phyloP scores from a whole-genome alignment of 1,284 basidiomycete genomes.

The Melanopsichium pennsylvanicum region DNA sequence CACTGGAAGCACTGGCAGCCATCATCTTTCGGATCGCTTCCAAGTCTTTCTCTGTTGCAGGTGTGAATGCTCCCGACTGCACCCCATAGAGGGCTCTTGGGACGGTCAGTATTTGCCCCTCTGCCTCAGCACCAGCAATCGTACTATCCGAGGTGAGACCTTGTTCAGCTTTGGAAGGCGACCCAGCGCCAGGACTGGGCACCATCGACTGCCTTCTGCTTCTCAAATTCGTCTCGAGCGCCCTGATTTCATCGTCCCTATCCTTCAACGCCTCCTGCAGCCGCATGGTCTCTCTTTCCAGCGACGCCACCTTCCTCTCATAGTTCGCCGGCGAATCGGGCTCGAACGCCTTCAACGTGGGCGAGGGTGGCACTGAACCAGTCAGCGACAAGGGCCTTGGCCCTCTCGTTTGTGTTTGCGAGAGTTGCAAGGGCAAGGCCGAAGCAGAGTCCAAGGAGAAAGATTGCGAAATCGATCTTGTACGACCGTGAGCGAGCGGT shows the following conservation, averaged over 20 bases:
- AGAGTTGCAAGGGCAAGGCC: conserved; percentile 33
- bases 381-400: conserved; percentile 53
- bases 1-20: conserved; percentile 1
- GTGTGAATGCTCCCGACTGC: conserved; percentile 22
- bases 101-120: background rate
- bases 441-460: conserved; percentile 50
- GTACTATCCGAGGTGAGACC: background rate
- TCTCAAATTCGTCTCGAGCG: conserved; percentile 39
- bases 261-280: conserved; percentile 57
- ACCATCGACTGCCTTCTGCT: conserved; percentile 1
- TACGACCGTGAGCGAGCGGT: conserved; percentile 37
- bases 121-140: background rate
- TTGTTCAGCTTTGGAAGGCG: conserved; percentile 4
- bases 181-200: background rate
- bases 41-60: conserved; percentile 39
- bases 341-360: conserved; percentile 44
- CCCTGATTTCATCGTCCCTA: conserved; percentile 54
- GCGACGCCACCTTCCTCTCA: conserved; percentile 54
- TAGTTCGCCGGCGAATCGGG: conserved; percentile 51
- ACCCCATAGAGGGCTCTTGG: background rate
- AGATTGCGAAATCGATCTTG: conserved; percentile 59
- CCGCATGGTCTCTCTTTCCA: conserved; percentile 55
- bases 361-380: conserved; percentile 50
- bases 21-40: conserved; percentile 34
- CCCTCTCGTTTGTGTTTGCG: conserved; percentile 27